Evolutionary conservation across 2,329 filamentous ascomycete species (phyloP).

Genomic region (Gliomastix tumulicola): DNA sequence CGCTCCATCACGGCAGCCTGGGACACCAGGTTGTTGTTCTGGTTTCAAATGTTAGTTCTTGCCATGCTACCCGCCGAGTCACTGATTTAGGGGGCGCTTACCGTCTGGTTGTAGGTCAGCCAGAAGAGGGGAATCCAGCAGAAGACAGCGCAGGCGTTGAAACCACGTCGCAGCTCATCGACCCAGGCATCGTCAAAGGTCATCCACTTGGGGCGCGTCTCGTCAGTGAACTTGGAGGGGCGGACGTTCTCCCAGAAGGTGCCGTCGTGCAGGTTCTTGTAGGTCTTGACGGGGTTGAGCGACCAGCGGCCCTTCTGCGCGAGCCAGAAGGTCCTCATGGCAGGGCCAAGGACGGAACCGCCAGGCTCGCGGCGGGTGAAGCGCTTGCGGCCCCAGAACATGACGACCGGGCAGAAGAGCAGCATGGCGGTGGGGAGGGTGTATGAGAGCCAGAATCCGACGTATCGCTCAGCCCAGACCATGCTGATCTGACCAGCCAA

Average conservation of each 20-base stretch:
- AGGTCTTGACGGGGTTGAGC: constrained; percentile 55
- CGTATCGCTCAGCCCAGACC: constrained; percentile 67
- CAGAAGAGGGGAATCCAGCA: constrained; percentile 59
- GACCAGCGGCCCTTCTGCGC: constrained; percentile 66
- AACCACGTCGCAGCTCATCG: constrained; percentile 63
- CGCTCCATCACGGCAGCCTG: constrained; percentile 61
- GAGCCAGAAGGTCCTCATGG: constrained; percentile 51
- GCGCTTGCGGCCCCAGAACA: constrained; percentile 48
- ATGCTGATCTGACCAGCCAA: constrained; percentile 56
- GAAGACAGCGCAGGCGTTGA: constrained; percentile 63
- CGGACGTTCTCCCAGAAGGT: constrained; percentile 63
- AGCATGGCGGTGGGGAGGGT: constrained; percentile 62
- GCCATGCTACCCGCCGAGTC: too few relatives aligned
- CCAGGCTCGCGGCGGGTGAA: constrained; percentile 54
- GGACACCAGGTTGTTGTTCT: constrained; percentile 49
- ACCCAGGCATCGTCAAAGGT: constrained; percentile 76
- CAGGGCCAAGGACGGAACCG: constrained; percentile 62
- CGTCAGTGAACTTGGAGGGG: constrained; percentile 53
- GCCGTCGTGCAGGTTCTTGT: constrained; percentile 47
- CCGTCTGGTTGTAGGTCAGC: constrained; percentile 40
- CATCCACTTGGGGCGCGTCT: constrained; percentile 60
- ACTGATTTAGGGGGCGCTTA: constrained; percentile 9
- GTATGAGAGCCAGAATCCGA: constrained; percentile 69
- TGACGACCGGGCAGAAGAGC: constrained; percentile 53
- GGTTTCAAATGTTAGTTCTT: neutral